A percentile compares a stretch with the other conserved stretches of the same genome.
phyloP scores from a whole-genome alignment of 75 land plant species.

The Isoetes taiwanensis region DNA sequence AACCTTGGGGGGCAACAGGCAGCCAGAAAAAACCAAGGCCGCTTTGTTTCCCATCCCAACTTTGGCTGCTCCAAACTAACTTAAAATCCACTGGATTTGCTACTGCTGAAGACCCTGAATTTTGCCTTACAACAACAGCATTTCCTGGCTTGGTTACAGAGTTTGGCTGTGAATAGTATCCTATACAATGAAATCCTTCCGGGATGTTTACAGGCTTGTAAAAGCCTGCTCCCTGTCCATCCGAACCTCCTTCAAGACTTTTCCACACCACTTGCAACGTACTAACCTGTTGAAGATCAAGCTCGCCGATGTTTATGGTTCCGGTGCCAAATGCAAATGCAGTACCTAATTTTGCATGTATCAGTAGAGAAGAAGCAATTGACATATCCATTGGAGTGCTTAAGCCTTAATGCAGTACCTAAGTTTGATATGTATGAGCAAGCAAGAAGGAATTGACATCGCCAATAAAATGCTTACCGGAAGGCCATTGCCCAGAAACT shows the following conservation, averaged over 20 bases:
- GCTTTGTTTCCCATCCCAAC: constrained; percentile 32
- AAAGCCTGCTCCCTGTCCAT: constrained; percentile 42
- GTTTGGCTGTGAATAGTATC: constrained; percentile 44
- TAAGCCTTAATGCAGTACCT: too few species aligned
- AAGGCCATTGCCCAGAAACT: too few species aligned
- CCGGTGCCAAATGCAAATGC: constrained; percentile 64
- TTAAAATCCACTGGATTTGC: constrained; percentile 41
- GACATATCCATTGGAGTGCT: too few species aligned
- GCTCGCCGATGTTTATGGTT: constrained; percentile 41
- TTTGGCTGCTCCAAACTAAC: constrained; percentile 52
- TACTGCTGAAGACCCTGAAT: constrained; percentile 11
- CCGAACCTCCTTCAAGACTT: constrained; percentile 37
- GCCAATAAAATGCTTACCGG: too few species aligned
- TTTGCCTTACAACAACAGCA: constrained; percentile 44
- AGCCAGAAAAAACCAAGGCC: constrained; percentile 53
- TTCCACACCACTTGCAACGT: constrained; percentile 52
- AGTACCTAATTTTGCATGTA: too few species aligned
- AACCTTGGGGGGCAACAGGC: constrained; percentile 59
- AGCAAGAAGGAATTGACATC: too few species aligned
- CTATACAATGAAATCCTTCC: constrained; percentile 35
- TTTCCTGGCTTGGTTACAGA: constrained; percentile 29
- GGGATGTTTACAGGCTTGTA: constrained; percentile 57
- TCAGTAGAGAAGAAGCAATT: too few species aligned
- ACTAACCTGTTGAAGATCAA: constrained; percentile 41
- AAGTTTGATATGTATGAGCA: too few species aligned